These are phyloP conservation scores for Aspergillus pseudotamarii DNA, from an alignment of 2,329 filamentous ascomycete genomes.

Conservation along the genomic window DNA sequence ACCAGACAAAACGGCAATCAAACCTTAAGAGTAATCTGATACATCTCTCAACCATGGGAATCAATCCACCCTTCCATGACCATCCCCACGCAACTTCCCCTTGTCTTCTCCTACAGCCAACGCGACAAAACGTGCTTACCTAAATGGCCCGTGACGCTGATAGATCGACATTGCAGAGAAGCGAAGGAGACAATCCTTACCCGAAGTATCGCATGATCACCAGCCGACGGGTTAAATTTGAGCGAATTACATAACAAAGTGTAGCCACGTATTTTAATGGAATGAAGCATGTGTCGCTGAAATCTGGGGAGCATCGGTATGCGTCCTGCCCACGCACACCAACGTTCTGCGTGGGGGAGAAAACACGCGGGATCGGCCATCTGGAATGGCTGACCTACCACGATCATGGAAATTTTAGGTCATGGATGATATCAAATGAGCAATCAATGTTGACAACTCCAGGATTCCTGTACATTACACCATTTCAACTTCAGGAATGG, in stretches of 20 bases:
- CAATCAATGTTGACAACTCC: neutral
- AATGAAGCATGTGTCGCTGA: slow-evolving; percentile 6
- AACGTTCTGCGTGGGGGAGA: neutral
- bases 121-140: neutral
- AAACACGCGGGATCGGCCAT: slow-evolving; percentile 13
- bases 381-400: neutral
- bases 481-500: neutral
- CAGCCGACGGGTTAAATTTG: neutral
- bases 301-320: slow-evolving; percentile 21
- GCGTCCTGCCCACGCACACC: slow-evolving; percentile 13
- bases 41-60: neutral
- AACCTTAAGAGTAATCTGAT: slow-evolving; percentile 2
- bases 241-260: slow-evolving; percentile 12
- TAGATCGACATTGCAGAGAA: slow-evolving; percentile 19
- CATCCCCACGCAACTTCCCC: neutral
- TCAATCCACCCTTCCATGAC: neutral
- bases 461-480: neutral
- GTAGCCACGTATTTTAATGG: neutral
- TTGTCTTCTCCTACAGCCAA: neutral
- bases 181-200: slow-evolving; percentile 14
- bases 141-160: slow-evolving; percentile 11
- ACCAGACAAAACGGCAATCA: neutral
- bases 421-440: neutral
- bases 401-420: neutral
- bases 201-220: slow-evolving; percentile 12